Percentiles rank a stretch among this genome's conserved stretches.
Evolutionary conservation across 768 basidiomycete species (phyloP).

Genomic region (Harrya chromipes): DNA sequence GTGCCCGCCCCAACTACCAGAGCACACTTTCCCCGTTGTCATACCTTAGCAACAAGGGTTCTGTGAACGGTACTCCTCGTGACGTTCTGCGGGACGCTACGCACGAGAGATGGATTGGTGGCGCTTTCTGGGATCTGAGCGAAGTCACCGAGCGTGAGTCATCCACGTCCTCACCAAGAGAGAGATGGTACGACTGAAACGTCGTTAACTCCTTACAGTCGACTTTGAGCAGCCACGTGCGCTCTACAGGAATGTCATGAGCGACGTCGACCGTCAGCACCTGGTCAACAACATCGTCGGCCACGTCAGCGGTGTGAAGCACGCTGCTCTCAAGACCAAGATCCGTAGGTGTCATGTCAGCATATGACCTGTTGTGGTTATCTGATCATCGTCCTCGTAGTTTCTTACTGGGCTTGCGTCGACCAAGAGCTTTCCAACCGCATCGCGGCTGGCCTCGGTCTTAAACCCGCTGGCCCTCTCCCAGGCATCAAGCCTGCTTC

Average conservation of each 20-base stretch:
- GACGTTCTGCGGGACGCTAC: constrained; percentile 37
- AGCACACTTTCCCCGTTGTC: constrained; percentile 69
- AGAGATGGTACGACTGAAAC: not conserved
- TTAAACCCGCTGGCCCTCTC: constrained; percentile 56
- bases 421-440: constrained; percentile 72
- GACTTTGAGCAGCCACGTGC: constrained; percentile 84
- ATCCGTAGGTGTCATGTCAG: constrained; percentile 50
- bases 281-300: constrained; percentile 66
- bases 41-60: constrained; percentile 52
- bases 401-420: constrained; percentile 78
- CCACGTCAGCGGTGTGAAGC: constrained; percentile 63
- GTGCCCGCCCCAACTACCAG: constrained; percentile 83
- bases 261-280: constrained; percentile 54
- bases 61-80: constrained; percentile 40
- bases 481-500: constrained; percentile 51
- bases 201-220: constrained; percentile 38
- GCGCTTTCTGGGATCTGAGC: constrained; percentile 64
- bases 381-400: constrained; percentile 32
- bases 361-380: not conserved
- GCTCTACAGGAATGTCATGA: constrained; percentile 67
- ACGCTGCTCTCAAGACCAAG: constrained; percentile 52
- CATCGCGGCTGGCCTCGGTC: constrained; percentile 72
- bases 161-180: not conserved
- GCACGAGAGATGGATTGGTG: constrained; percentile 77
- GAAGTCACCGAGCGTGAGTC: constrained; percentile 78